Evolutionary conservation across 2,329 filamentous ascomycete genomes (phyloP), one percentile per base, ranked within the genome.

Genomic region (Clonostachys chloroleuca): DNA sequence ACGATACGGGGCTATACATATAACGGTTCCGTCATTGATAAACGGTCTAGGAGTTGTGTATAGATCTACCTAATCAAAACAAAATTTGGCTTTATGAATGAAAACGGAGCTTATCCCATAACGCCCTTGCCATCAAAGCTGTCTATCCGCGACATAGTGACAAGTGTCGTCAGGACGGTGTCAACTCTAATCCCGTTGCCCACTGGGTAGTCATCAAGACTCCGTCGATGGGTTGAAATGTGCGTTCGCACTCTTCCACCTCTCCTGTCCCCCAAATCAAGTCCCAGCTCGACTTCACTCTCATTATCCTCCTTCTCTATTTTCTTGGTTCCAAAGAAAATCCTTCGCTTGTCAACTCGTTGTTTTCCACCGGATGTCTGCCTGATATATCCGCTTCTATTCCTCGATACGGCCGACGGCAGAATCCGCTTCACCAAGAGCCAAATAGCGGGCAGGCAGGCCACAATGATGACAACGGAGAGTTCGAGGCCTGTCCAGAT

Each of bases 401-500:
- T 30, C 24, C 13, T 30, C 12, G 24, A 16, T 16, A 45, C 5
- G 34, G 33, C 10, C 10, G 17, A 18, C 5, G 44, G 44, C 5
- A 45, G 14, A 16, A 54, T 17, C 17, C 51, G 53, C 34, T 43
- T 49, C 44, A 59, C 49, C 33, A 68, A 51, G 6, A 61, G 55
- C 43, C 68, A 61, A 12, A 71, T 65, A 2, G 63, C 64, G 3
- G 71, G 71, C 5, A 73, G 56, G 35, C 66, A 70, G 33, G 63
- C 63, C 18, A 71, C 64, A 34, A 73, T 62, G 40, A 73, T 61
- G n/a, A 70, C 64, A 0, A 67, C 59, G 2, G 69, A 62, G 5
- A 71, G 58, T 53, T 74, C 71, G 24, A 73, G 52, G 3, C 68
- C 68, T 3, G 65, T 67, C 70, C 70, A 74, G 42, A 73, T 58